A percentile compares a stretch with the other conserved stretches of the same genome.
Evolutionary conservation across 768 basidiomycete genomes (phyloP).

Genomic region (Mycena crocata): DNA sequence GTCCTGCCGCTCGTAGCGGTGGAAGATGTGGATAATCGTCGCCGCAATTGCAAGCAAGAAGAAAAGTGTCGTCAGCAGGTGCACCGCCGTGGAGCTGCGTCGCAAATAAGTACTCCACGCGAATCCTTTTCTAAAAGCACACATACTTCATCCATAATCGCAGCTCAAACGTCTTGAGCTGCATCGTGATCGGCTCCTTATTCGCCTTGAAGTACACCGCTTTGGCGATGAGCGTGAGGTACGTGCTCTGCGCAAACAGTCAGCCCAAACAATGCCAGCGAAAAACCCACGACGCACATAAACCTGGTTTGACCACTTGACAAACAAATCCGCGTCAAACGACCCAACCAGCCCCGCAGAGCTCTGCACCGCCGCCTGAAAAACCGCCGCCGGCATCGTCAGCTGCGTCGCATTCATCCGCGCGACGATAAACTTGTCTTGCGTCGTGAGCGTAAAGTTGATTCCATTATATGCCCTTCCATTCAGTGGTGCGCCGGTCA

Average conservation of each 20-base stretch:
- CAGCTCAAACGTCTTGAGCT: constrained; percentile 56
- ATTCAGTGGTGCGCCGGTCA: constrained; percentile 57
- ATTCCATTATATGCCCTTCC: constrained; percentile 67
- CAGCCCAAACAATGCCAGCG: background rate
- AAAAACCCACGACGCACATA: constrained; percentile 57
- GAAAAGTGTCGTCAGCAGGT: constrained; percentile 56
- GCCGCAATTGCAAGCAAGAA: constrained; percentile 57
- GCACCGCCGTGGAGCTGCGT: constrained; percentile 54
- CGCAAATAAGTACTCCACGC: background rate
- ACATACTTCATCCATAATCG: constrained; percentile 63
- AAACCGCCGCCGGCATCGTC: constrained; percentile 64
- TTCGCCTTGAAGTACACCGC: constrained; percentile 61
- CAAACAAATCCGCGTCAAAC: constrained; percentile 52
- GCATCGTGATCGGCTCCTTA: constrained; percentile 49
- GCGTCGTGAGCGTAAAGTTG: constrained; percentile 55
- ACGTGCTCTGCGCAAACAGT: constrained; percentile 49
- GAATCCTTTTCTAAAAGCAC: constrained; percentile 4
- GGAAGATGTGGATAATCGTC: constrained; percentile 59
- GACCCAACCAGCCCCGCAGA: constrained; percentile 51
- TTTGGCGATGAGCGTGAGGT: constrained; percentile 62
- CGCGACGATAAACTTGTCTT: constrained; percentile 52
- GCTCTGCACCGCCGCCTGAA: constrained; percentile 56
- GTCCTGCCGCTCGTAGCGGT: constrained; percentile 55
- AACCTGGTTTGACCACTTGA: constrained; percentile 51
- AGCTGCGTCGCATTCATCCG: constrained; percentile 58